Evolutionary conservation across 2,329 filamentous ascomycete species (phyloP).

Genomic region (Beauveria australis): DNA sequence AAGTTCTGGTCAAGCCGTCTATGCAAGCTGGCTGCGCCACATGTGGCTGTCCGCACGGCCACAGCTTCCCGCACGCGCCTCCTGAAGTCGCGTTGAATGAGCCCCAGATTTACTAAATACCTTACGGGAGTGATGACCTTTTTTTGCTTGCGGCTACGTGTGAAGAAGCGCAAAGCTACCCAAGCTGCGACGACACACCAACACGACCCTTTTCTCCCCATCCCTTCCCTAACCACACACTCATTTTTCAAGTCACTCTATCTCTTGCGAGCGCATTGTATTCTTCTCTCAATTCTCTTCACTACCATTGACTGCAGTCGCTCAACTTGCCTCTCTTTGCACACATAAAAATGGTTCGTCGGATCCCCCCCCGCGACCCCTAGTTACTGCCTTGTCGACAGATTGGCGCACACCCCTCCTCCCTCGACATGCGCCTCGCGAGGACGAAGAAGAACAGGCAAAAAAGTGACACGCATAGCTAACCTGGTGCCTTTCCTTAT

Average conservation of each 20-base stretch:
- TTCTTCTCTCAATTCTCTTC: not conserved
- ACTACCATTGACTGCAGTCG: slow-evolving; percentile 7
- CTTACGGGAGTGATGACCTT: not conserved
- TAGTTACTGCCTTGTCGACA: not conserved
- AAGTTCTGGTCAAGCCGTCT: not conserved
- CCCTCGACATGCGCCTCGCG: not conserved
- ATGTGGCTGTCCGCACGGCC: slow-evolving; percentile 1
- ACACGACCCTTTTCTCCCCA: not conserved
- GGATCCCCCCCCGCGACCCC: not conserved
- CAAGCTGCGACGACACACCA: not conserved
- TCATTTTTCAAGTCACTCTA: not conserved
- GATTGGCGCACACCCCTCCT: not conserved
- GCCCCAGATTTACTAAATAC: not conserved
- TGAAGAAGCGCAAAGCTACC: slow-evolving; percentile 6
- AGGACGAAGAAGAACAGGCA: not conserved
- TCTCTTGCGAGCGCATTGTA: not conserved
- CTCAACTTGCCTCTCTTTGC: not conserved
- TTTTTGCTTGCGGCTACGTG: slow-evolving; percentile 9
- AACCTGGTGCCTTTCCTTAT: not conserved
- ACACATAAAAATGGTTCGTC: slow-evolving; percentile 7
- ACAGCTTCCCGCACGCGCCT: slow-evolving; percentile 10
- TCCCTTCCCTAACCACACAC: slow-evolving; percentile 1
- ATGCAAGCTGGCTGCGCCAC: not conserved
- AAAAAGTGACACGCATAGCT: not conserved
- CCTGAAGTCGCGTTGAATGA: slow-evolving; percentile 9